phyloP scores from a whole-genome alignment of 768 basidiomycete genomes.

The Amanita subjunquillea region DNA sequence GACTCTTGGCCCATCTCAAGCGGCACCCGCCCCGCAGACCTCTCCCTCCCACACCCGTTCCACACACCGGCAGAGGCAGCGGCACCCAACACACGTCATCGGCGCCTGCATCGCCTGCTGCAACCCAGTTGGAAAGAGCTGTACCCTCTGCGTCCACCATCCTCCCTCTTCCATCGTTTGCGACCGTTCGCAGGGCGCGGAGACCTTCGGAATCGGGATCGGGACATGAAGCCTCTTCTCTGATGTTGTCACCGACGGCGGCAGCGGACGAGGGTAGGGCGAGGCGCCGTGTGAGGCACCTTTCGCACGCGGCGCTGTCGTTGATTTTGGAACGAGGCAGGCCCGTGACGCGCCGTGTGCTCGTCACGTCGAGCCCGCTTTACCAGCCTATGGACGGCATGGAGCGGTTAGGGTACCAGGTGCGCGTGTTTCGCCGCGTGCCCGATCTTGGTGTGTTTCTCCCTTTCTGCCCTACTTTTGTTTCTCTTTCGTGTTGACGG shows the following conservation, averaged over 20 bases:
- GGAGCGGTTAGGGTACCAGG: slow-evolving; percentile 64
- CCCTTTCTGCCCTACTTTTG: background rate
- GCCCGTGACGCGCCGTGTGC: slow-evolving; percentile 59
- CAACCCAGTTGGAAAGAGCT: background rate
- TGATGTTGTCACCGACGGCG: slow-evolving; percentile 5
- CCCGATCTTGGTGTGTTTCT: slow-evolving; percentile 42
- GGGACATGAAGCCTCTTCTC: slow-evolving; percentile 4
- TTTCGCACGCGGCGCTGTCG: slow-evolving; percentile 71
- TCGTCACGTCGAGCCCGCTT: slow-evolving; percentile 75
- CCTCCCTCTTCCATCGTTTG: slow-evolving; percentile 31
- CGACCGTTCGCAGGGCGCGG: slow-evolving; percentile 16
- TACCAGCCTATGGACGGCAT: slow-evolving; percentile 76
- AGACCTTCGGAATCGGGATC: slow-evolving; percentile 1
- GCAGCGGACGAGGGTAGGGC: slow-evolving; percentile 6
- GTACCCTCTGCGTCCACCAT: slow-evolving; percentile 9
- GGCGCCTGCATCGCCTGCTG: slow-evolving; percentile 3
- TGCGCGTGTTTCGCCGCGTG: slow-evolving; percentile 59
- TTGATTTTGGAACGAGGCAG: slow-evolving; percentile 79
- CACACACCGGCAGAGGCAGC: too few species aligned
- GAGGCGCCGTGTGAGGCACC: slow-evolving; percentile 20
- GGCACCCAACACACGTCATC: background rate
- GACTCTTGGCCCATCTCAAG: slow-evolving; percentile 62
- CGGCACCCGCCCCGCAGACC: slow-evolving; percentile 30
- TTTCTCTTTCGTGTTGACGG: background rate
- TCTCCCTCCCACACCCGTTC: slow-evolving; percentile 7